Evolutionary conservation across 1,139 yeast species (phyloP).

Genomic region (Dujonia santamariae): DNA sequence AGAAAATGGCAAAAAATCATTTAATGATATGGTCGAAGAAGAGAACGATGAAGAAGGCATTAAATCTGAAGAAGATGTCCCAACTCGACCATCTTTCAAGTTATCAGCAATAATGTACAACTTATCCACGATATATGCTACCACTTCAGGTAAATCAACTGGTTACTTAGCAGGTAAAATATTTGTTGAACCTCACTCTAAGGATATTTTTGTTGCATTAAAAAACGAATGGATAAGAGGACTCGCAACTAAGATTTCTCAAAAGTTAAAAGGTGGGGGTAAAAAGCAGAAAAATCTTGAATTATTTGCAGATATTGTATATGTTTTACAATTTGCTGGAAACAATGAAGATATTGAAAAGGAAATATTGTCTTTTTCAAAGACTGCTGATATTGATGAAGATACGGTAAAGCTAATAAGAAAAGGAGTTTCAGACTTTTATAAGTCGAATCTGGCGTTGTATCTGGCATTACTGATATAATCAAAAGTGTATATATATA

Average conservation of each 20-base stretch:
- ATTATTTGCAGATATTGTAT: slow-evolving; percentile 22
- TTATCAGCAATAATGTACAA: slow-evolving; percentile 22
- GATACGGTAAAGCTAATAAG: slow-evolving; percentile 12
- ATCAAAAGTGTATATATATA: too few species aligned
- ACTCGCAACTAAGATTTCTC: slow-evolving; percentile 1
- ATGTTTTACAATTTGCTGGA: slow-evolving; percentile 22
- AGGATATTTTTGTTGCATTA: slow-evolving; percentile 16
- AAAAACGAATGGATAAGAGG: slow-evolving; percentile 29
- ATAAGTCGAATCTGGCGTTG: slow-evolving; percentile 27
- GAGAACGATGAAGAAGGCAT: slow-evolving; percentile 6
- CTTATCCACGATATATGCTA: slow-evolving; percentile 17
- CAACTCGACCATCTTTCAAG: slow-evolving; percentile 23
- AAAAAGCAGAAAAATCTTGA: slow-evolving; percentile 5
- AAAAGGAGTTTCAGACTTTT: slow-evolving; percentile 27
- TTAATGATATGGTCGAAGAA: slow-evolving; percentile 1
- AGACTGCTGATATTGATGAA: slow-evolving; percentile 7
- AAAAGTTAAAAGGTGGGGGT: background rate
- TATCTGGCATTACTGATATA: slow-evolving; percentile 34
- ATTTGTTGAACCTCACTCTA: slow-evolving; percentile 17
- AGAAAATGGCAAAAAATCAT: background rate
- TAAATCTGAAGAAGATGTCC: slow-evolving; percentile 8
- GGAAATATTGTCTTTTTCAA: slow-evolving; percentile 2
- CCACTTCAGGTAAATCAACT: slow-evolving; percentile 6
- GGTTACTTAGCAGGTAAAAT: slow-evolving; percentile 20
- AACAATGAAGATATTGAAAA: background rate